Percentiles rank a stretch among this genome's conserved stretches.
These are phyloP conservation scores for Hypoxylon sp. DNA, from an alignment of 2,329 filamentous ascomycete species.

Conservation along the genomic window DNA sequence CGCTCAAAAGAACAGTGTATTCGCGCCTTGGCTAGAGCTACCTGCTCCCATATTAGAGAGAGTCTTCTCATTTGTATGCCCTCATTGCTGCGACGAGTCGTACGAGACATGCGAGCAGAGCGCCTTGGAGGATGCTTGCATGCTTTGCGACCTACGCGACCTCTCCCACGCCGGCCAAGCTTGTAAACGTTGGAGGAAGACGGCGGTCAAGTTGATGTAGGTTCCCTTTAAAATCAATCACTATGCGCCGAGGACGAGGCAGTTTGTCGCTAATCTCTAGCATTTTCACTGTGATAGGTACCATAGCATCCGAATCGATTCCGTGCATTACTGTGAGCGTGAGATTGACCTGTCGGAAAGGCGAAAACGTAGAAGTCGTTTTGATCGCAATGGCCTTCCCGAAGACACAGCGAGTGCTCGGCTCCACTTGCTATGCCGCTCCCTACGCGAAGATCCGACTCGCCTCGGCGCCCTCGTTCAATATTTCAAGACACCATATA, in stretches of 20 bases:
- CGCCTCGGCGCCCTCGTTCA: slow-evolving; percentile 78
- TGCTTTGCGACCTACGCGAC: slow-evolving; percentile 94
- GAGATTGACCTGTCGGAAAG: slow-evolving; percentile 85
- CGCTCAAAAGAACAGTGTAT: slow-evolving; percentile 45
- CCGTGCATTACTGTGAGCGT: slow-evolving; percentile 93
- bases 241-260: background rate
- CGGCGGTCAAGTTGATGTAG: slow-evolving; percentile 72
- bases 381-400: slow-evolving; percentile 82
- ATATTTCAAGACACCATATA: slow-evolving; percentile 92
- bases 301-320: slow-evolving; percentile 90
- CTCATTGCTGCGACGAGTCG: slow-evolving; percentile 81
- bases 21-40: slow-evolving; percentile 63
- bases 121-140: slow-evolving; percentile 83
- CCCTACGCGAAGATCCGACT: slow-evolving; percentile 82
- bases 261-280: slow-evolving; percentile 17
- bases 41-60: slow-evolving; percentile 78
- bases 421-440: slow-evolving; percentile 83
- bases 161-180: slow-evolving; percentile 84
- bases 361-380: slow-evolving; percentile 80
- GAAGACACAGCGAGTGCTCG: slow-evolving; percentile 84
- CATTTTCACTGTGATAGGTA: slow-evolving; percentile 69
- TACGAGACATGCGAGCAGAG: slow-evolving; percentile 89
- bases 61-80: slow-evolving; percentile 88
- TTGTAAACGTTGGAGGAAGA: slow-evolving; percentile 78
- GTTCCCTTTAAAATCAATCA: slow-evolving; percentile 50